Conservation (phyloP, 73 alveolate species). For the Stentor roeselii region DNA sequence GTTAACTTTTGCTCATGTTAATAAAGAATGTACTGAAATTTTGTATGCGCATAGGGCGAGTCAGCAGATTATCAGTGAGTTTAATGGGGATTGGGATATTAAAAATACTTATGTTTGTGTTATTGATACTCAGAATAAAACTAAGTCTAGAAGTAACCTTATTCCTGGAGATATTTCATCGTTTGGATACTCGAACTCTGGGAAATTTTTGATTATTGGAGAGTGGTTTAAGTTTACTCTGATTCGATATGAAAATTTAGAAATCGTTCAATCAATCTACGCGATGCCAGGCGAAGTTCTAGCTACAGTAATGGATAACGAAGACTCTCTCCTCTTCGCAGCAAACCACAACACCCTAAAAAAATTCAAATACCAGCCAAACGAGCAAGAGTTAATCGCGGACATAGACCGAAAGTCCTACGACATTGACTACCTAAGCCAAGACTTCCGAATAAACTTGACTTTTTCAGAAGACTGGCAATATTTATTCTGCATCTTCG, state of each 20-base stretch:
- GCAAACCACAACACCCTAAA: background rate
- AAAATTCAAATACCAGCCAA: too few relatives aligned
- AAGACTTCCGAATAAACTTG: background rate
- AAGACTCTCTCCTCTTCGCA: background rate
- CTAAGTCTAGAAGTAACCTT: background rate
- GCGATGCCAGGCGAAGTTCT: background rate
- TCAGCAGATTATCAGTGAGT: too few relatives aligned
- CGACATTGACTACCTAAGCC: too few relatives aligned
- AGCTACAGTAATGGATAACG: background rate
- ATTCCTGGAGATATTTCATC: background rate
- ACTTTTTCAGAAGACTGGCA: background rate
- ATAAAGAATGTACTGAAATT: too few relatives aligned
- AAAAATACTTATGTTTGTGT: too few relatives aligned
- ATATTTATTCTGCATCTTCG: too few relatives aligned
- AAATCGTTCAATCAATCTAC: background rate
- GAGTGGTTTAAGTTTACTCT: background rate
- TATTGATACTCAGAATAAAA: background rate
- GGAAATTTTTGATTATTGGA: background rate
- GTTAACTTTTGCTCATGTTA: too few relatives aligned
- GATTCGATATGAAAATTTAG: background rate
- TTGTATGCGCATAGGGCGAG: background rate
- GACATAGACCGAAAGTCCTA: too few relatives aligned
- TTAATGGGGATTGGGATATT: background rate
- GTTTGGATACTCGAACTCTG: background rate
- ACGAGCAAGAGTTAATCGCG: too few relatives aligned